Conservation (phyloP, 1,284 basidiomycete genomes). For the Hemileia vastatrix region DNA sequence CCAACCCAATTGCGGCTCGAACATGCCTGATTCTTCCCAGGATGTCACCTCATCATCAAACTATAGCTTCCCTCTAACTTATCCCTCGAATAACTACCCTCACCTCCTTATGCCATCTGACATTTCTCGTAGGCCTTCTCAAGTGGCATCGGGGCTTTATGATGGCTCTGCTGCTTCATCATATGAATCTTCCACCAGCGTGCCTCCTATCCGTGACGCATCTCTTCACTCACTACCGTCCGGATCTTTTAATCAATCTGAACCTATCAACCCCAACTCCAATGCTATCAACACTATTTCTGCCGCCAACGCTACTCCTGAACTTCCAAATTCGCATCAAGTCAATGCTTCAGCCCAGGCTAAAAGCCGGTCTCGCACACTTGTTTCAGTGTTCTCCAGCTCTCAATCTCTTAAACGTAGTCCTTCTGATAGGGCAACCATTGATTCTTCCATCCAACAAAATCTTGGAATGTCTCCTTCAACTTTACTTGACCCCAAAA, state of each 20-base stretch:
- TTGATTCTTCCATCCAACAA: conserved; percentile 14
- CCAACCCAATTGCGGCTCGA: conserved; percentile 20
- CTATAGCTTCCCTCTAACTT: conserved; percentile 26
- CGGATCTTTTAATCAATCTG: conserved; percentile 16
- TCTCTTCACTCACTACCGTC: conserved; percentile 17
- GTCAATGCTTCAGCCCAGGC: conserved; percentile 51
- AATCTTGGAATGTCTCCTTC: conserved; percentile 45
- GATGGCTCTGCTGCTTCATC: conserved; percentile 4
- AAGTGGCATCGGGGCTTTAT: conserved; percentile 11
- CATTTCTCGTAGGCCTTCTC: conserved; percentile 13
- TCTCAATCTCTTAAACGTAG: conserved; percentile 19
- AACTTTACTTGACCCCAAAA: conserved; percentile 60
- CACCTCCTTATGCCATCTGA: neutral
- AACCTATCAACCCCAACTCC: conserved; percentile 16
- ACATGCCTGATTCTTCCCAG: conserved; percentile 53
- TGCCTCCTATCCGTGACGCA: conserved; percentile 12
- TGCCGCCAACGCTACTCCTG: neutral
- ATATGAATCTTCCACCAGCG: conserved; percentile 20
- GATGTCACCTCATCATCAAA: conserved; percentile 48
- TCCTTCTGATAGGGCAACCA: conserved; percentile 9
- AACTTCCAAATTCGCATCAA: conserved; percentile 54
- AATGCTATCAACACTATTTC: neutral
- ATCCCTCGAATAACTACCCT: conserved; percentile 2
- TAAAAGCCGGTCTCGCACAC: conserved; percentile 52
- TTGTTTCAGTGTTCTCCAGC: conserved; percentile 18